phyloP scores from a whole-genome alignment of 768 basidiomycete species.

The Cystofilobasidium ferigula region DNA sequence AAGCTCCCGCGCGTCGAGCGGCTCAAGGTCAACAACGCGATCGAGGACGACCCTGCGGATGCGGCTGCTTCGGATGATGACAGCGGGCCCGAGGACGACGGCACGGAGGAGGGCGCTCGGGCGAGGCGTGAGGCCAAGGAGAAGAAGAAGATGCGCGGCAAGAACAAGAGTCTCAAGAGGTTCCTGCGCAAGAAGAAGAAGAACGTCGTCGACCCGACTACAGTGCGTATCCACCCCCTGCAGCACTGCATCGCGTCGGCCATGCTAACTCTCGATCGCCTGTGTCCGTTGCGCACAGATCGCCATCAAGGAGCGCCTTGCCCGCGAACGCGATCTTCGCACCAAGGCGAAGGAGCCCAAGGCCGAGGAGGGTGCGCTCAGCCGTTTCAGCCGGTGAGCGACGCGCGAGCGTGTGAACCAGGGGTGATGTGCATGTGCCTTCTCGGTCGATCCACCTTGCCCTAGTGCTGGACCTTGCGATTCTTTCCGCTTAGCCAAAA shows the following conservation, averaged over 20 bases:
- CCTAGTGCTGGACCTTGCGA: too few relatives aligned
- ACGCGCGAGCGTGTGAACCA: not conserved
- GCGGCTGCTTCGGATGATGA: conserved; percentile 44
- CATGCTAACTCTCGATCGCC: not conserved
- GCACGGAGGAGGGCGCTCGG: conserved; percentile 40
- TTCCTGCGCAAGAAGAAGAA: conserved; percentile 79
- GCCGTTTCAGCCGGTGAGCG: conserved; percentile 2
- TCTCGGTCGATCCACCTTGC: not conserved
- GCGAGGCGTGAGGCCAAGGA: conserved; percentile 39
- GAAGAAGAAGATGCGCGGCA: conserved; percentile 76
- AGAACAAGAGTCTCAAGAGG: conserved; percentile 67
- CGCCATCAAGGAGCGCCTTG: conserved; percentile 56
- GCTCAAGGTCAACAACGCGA: conserved; percentile 60
- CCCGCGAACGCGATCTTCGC: conserved; percentile 49
- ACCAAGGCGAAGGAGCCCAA: conserved; percentile 26
- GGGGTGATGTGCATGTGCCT: not conserved
- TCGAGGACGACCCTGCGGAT: conserved; percentile 29
- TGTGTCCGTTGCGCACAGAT: conserved; percentile 26
- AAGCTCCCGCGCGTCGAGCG: conserved; percentile 69
- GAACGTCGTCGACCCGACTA: conserved; percentile 75
- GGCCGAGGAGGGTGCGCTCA: conserved; percentile 12
- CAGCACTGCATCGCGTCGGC: not conserved
- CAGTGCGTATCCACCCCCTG: conserved; percentile 39
- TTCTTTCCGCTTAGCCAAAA: too few relatives aligned
- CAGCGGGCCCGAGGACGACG: conserved; percentile 36